Base-by-base conservation (phyloP, 106 monocot species). In the Dioscorea zingiberensis region DNA sequence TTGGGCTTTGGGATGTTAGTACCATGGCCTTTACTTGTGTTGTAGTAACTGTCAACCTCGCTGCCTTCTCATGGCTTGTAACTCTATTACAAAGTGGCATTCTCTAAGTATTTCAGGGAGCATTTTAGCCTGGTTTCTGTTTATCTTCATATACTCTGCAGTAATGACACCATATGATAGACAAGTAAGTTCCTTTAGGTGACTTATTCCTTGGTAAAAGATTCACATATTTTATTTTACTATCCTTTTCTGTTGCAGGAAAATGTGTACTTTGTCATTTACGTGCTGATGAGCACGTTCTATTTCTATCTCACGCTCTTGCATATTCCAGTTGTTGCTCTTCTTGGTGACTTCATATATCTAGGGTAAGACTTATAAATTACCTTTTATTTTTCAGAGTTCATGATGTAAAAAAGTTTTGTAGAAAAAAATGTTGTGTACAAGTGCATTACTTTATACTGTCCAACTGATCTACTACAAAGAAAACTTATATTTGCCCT, bases 1-100 rank as follows among this genome's bases (percentile, higher is more conserved):
- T 98, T 66, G 97, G 97, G 23, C 82, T 89, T 61, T 98, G 97
- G 97, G 93, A 98, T 74, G 89, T 98, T 27, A 98, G 97, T 66
- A 98, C 97, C 24, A 98, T 98, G 97, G 84, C 97, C 28, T 98
- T 98, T 72, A 93, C 92, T 30, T 88, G 89, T 68, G 71, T 98
- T 62, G 92, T 93, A 44, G 86, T 98, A 51, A 93, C 97, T 64
- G 97, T 93, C 55, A 98, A 98, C 65, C 61, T 98, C n/a, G 56
- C 88, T n/a, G 97, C n/a, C 93, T 98, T 68, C 84, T 98, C 25
- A 47, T 98, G 86, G 76, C 83, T 47, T 98, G 92, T 49, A 89
- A 93, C 71, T 89, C 88, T n/a, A 84, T 98, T 44, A 98, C 97
- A 60, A 85, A 72, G 56, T 98, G 97, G 97, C 97, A 98, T 68